Evolutionary conservation across 352 stramenopile species (phyloP), one percentile per base, ranked within the genome.

Genomic region (Phytophthora rubi): DNA sequence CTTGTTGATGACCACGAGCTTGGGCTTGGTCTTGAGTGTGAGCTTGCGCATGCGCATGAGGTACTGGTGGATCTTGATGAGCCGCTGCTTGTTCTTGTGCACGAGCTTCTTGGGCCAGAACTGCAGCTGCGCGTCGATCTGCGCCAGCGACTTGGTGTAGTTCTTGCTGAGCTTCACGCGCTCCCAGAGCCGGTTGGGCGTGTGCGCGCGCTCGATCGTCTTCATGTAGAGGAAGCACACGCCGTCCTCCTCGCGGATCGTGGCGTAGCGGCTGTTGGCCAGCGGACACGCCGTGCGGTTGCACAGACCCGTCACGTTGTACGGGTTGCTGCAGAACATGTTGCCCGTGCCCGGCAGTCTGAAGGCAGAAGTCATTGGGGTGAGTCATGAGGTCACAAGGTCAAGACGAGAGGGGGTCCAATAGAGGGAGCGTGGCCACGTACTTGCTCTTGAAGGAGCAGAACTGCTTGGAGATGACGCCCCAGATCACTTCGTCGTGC

Each of bases 1-100:
- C 62, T 98, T 97, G 81, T 98, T 97, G 39, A 98, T 95, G n/a
- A 95, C 85, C 26, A 97, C 89, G 47, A 99, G 83, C 71, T 98
- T 98, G 10, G 96, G 95, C 77, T 92, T 93, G 57, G 93, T 97
- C 75, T 98, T 98, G 53, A 99, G 83, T 59, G 97, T 96, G 60
- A 99, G 83, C 85, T 99, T 99, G 6, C 98, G 89, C 97, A 99
- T 99, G 58, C 97, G 88, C 76, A 99, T 98, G 60, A 99, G 83
- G 74, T 99, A 99, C 85, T 99, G 97, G 81, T 99, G 96, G 76
- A 99, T 99, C 80, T 99, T 99, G 37, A 97, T 99, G 48, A 99
- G 87, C 37, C 98, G 85, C 86, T 99, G 97, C 76, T 99, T 99
- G 89, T 98, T 99, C 70, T 97, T 94, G 90, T 99, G 96, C 47